These are phyloP conservation scores for Alloteropsis semialata DNA, from an alignment of 176 grass and related monocot species.

Conservation along the genomic window DNA sequence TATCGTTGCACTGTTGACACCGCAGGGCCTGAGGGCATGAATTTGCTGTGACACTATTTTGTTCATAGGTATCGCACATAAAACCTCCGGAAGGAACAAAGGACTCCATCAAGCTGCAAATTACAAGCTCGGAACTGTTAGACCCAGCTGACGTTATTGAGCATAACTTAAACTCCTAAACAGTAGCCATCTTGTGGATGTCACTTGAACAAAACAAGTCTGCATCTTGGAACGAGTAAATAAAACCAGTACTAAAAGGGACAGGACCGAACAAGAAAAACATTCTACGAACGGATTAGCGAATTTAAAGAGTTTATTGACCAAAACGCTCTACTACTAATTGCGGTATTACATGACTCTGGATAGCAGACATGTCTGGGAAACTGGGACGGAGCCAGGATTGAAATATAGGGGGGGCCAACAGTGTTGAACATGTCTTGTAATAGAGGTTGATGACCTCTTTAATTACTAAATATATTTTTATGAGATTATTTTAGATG, in stretches of 20 bases:
- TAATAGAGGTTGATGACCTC: too few species aligned
- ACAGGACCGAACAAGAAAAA: background rate
- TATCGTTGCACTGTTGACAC: conserved; percentile 73
- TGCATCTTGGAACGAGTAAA: background rate
- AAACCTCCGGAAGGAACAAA: conserved; percentile 71
- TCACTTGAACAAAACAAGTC: background rate
- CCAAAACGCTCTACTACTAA: background rate
- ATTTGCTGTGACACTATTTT: conserved; percentile 26
- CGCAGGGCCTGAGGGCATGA: conserved; percentile 41
- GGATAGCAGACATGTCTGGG: background rate
- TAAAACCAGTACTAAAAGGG: conserved; percentile 1
- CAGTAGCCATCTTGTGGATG: background rate
- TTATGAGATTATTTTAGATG: too few species aligned
- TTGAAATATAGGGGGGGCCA: too few species aligned
- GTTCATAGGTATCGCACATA: conserved; percentile 35
- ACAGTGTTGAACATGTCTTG: too few species aligned
- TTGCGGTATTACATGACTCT: background rate
- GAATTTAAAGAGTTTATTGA: conserved; percentile 3
- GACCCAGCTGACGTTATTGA: background rate
- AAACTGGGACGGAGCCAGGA: too few species aligned
- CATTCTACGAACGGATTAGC: background rate
- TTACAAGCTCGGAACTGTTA: conserved; percentile 22
- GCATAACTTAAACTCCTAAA: background rate
- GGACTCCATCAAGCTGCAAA: conserved; percentile 53
- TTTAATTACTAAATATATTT: too few species aligned